Evolutionary conservation across 2,329 filamentous ascomycete genomes (phyloP).

Genomic region (Aspergillus phoenicis): DNA sequence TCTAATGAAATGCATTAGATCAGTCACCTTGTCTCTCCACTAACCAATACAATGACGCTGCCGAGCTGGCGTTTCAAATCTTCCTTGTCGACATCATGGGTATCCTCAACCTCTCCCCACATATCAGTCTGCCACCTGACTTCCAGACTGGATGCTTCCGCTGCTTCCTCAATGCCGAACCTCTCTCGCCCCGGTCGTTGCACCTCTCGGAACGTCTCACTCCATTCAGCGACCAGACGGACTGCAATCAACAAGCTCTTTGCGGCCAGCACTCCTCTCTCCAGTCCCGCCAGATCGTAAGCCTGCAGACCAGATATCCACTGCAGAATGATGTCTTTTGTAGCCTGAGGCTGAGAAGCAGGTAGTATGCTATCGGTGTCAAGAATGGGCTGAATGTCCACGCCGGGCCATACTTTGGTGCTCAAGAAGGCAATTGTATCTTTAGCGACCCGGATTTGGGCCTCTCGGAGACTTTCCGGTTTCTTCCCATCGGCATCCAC

Average conservation of each 20-base stretch:
- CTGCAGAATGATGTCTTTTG: conserved; percentile 72
- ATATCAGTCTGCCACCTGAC: conserved; percentile 85
- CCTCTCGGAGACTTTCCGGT: conserved; percentile 65
- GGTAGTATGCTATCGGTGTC: conserved; percentile 77
- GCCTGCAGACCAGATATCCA: conserved; percentile 74
- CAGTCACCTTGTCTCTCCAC: conserved; percentile 51
- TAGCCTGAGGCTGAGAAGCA: conserved; percentile 69
- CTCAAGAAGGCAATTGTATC: conserved; percentile 73
- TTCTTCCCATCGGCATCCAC: conserved; percentile 48
- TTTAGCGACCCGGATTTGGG: conserved; percentile 70
- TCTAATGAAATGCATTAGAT: background rate
- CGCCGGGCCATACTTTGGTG: conserved; percentile 77
- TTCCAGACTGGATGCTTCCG: conserved; percentile 76
- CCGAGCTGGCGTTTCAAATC: conserved; percentile 86
- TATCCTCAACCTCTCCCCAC: conserved; percentile 98
- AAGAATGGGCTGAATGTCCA: conserved; percentile 79
- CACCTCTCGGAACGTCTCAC: conserved; percentile 66
- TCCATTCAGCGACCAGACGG: conserved; percentile 84
- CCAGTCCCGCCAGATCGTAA: conserved; percentile 84
- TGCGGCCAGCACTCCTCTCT: conserved; percentile 78
- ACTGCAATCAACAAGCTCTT: conserved; percentile 83
- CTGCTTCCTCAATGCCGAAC: conserved; percentile 84
- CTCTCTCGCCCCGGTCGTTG: conserved; percentile 39
- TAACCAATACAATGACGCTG: conserved; percentile 79
- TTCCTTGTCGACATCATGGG: conserved; percentile 93